phyloP scores from a whole-genome alignment of 805 yeast species.

The Jamesozyma rosinii region DNA sequence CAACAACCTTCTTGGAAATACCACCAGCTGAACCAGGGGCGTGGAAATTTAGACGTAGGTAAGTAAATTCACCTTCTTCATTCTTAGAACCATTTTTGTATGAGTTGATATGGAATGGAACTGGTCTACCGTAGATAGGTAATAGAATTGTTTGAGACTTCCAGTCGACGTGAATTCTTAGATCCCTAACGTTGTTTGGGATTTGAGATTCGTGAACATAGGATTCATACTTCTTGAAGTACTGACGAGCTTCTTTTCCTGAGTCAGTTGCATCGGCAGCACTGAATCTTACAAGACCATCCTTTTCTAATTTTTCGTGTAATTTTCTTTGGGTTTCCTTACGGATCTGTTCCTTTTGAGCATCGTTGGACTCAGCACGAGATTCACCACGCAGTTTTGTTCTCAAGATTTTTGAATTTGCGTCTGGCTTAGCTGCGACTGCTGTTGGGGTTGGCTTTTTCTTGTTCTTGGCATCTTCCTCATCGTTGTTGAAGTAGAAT shows the following conservation, averaged over 20 bases:
- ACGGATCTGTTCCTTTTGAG: slow-evolving; percentile 65
- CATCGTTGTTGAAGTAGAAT: slow-evolving; percentile 71
- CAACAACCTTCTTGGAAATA: slow-evolving; percentile 56
- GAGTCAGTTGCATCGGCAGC: slow-evolving; percentile 65
- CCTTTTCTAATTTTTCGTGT: slow-evolving; percentile 77
- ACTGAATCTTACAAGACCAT: slow-evolving; percentile 73
- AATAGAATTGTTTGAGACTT: slow-evolving; percentile 81
- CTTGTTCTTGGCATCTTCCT: slow-evolving; percentile 37
- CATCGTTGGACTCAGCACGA: slow-evolving; percentile 57
- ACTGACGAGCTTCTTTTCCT: slow-evolving; percentile 40
- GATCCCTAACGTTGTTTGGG: slow-evolving; percentile 72
- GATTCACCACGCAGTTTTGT: slow-evolving; percentile 73
- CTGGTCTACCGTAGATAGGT: slow-evolving; percentile 93
- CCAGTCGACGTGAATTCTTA: slow-evolving; percentile 78
- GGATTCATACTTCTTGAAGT: slow-evolving; percentile 85
- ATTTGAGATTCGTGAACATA: slow-evolving; percentile 89
- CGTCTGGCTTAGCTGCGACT: slow-evolving; percentile 29
- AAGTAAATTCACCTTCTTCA: slow-evolving; percentile 93
- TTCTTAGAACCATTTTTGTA: slow-evolving; percentile 90
- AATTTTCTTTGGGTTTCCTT: slow-evolving; percentile 74
- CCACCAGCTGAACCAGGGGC: slow-evolving; percentile 84
- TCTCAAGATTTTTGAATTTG: slow-evolving; percentile 58
- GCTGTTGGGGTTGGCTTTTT: slow-evolving; percentile 24
- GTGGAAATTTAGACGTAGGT: slow-evolving; percentile 80
- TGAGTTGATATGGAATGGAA: slow-evolving; percentile 92